Evolutionary conservation across 192 early-diverging fungal genomes (phyloP), one percentile per base, ranked within the genome.

Genomic region (Phlyctochytrium planicorne): DNA sequence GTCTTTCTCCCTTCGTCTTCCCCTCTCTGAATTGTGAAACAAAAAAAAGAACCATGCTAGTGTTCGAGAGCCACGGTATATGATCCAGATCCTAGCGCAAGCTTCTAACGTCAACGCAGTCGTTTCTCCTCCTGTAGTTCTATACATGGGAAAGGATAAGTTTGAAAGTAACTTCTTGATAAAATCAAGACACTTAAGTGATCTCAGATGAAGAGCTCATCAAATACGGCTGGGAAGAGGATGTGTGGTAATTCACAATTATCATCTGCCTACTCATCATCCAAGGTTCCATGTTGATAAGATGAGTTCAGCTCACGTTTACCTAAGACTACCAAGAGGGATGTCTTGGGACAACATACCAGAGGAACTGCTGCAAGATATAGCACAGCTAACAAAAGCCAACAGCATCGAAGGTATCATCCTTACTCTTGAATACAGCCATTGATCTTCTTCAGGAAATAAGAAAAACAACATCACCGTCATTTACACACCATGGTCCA

Each of bases 81-180:
- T n/a, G n/a, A n/a, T n/a, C n/a, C n/a, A n/a, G n/a, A n/a, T n/a
- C n/a, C n/a, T n/a, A n/a, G n/a, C n/a, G n/a, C n/a, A n/a, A n/a
- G n/a, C n/a, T n/a, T n/a, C 40, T 47, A 47, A 47, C 20, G 20
- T 20, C 20, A 20, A 6, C 20, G 6, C 16, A 57, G 55, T 57
- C 14, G 55, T 57, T 6, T 14, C 16, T 29, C 55, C 55, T 6
- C 83, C 93, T 1, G 91, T 89, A 30, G 74, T 77, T 29, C 88
- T 99, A 35, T 99, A 96, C 73, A 96, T 99, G 94, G 97, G 97
- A 66, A 96, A 93, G 75, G 95, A 99, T 82, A 98, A 97, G 78
- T 95, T 88, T 74, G 97, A 99, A 78, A 99, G 88, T 89, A 78
- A 73, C 78, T 34, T 60, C 40, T 70, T 70, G 34, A 68, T 62